Evolutionary conservation across 2,329 filamentous ascomycete genomes (phyloP), one percentile per base, ranked within the genome.

Genomic region (Nemania sp.): DNA sequence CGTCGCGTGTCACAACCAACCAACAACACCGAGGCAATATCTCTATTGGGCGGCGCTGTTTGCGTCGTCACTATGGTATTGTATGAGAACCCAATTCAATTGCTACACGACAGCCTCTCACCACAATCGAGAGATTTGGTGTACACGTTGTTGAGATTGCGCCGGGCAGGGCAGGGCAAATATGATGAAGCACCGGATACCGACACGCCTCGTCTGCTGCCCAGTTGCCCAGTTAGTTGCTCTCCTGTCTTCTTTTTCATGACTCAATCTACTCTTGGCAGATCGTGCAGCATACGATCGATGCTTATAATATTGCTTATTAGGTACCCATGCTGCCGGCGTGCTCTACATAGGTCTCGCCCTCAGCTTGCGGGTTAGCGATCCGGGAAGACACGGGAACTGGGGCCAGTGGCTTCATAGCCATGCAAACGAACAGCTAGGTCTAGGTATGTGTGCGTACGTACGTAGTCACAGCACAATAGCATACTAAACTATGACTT

Each of bases 41-140:
- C 68, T 67, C 68, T 70, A 74, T 75, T 77, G 74, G 72, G 70
- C 57, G 70, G n/a, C 59, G 67, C 73, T 72, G 75, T 77, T 77
- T 77, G 74, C 71, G 74, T 68, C 55, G 59, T 65, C 56, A 57
- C 68, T 70, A 24, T n/a, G 27, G 51, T 51, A 51, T 26, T 26
- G 10, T 51, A 62, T 54, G 62, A 47, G 49, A 63, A 73, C 71
- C 73, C 72, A 74, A 67, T 70, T 70, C 70, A 69, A 70, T 75
- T 67, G 75, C 73, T 73, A 72, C 73, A 76, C 73, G 71, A 73
- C 74, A 75, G 70, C 70, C 59, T 69, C 59, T 64, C 71, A 70
- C 67, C 72, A 71, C 69, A 70, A 72, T 75, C 71, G 69, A 74
- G 69, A 69, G 67, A 72, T 73, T 64, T 68, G 65, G 54, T 59